Conservation (phyloP, 2,329 filamentous ascomycete species). For the Bimuria novae-zelandiae region DNA sequence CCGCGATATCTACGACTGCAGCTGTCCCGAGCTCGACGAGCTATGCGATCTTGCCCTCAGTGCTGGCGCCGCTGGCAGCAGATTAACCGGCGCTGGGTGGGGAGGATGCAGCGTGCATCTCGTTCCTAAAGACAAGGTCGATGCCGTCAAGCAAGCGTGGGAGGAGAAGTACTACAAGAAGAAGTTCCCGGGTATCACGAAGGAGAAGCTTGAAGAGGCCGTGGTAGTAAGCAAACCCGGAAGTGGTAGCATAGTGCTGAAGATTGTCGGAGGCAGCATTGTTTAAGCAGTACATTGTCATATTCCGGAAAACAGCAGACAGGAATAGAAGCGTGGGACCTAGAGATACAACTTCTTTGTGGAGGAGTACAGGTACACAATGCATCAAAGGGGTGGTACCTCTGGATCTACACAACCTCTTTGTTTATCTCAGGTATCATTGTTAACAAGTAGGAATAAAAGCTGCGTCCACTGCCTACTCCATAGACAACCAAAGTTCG, state of each 20-base stretch:
- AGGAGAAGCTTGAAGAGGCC: slow-evolving; percentile 75
- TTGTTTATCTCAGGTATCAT: neutral
- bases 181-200: slow-evolving; percentile 67
- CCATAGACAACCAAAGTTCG: no score
- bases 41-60: slow-evolving; percentile 78
- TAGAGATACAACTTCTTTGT: no score
- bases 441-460: no score
- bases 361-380: neutral
- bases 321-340: neutral
- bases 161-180: slow-evolving; percentile 81
- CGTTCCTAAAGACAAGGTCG: slow-evolving; percentile 81
- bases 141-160: slow-evolving; percentile 76
- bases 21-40: slow-evolving; percentile 87
- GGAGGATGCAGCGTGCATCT: slow-evolving; percentile 95
- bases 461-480: no score
- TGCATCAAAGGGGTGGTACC: neutral
- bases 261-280: slow-evolving; percentile 38
- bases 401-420: neutral
- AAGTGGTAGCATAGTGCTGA: slow-evolving; percentile 60
- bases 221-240: slow-evolving; percentile 90
- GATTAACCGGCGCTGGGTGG: slow-evolving; percentile 94
- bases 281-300: slow-evolving; percentile 15
- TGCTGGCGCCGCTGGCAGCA: slow-evolving; percentile 81
- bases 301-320: neutral
- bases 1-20: slow-evolving; percentile 86